Evolutionary conservation across 441 rosid genomes (phyloP).

Genomic region (Manihot esculenta): DNA sequence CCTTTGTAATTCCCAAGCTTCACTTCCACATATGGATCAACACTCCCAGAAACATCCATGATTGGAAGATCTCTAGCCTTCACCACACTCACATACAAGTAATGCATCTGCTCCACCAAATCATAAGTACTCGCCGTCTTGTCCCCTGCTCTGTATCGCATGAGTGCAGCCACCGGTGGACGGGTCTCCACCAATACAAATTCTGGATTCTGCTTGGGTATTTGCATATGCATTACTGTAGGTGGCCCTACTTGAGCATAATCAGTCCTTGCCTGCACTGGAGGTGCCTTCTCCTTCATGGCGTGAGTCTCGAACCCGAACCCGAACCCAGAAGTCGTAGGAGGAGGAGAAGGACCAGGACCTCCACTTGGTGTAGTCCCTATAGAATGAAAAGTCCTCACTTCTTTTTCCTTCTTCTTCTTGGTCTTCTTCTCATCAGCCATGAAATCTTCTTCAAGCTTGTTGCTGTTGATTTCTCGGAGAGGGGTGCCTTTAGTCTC

Average conservation of each 20-base stretch:
- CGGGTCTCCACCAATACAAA: slow-evolving; percentile 66
- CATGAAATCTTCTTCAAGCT: slow-evolving; percentile 27
- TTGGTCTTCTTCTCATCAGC: slow-evolving; percentile 27
- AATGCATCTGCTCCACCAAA: slow-evolving; percentile 59
- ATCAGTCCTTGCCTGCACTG: slow-evolving; percentile 60
- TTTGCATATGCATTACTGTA: slow-evolving; percentile 59
- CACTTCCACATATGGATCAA: slow-evolving; percentile 46
- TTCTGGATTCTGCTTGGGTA: slow-evolving; percentile 68
- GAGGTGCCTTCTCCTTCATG: slow-evolving; percentile 36
- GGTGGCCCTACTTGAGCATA: slow-evolving; percentile 51
- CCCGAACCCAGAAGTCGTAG: slow-evolving; percentile 23
- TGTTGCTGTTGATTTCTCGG: slow-evolving; percentile 36
- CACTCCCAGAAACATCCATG: slow-evolving; percentile 28
- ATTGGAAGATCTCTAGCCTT: slow-evolving; percentile 53
- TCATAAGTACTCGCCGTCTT: slow-evolving; percentile 55
- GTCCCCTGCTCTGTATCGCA: slow-evolving; percentile 62
- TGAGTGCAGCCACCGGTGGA: slow-evolving; percentile 78
- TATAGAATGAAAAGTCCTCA: slow-evolving; percentile 66
- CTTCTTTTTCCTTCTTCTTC: slow-evolving; percentile 51
- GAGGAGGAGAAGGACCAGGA: slow-evolving; percentile 31
- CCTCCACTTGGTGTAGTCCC: slow-evolving; percentile 34
- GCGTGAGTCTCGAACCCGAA: slow-evolving; percentile 25
- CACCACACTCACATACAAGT: slow-evolving; percentile 47
- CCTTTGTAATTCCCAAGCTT: slow-evolving; percentile 42
- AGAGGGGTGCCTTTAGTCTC: slow-evolving; percentile 33